Conservation (phyloP, 2,329 filamentous ascomycete species). For the Emydomyces testavorans region DNA sequence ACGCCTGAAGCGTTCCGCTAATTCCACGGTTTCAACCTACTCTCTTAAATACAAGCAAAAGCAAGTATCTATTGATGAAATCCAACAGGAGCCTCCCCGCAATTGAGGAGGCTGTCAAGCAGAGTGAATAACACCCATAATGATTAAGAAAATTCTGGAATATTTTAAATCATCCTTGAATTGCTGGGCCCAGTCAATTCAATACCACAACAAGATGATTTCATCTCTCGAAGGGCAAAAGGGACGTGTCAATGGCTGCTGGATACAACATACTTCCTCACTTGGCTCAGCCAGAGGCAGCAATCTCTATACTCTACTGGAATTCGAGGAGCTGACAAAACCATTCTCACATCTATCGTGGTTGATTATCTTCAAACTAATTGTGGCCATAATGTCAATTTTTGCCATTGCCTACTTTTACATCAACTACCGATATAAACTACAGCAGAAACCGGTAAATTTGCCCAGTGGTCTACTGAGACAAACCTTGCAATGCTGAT, state of each 20-base stretch:
- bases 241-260: slow-evolving; percentile 21
- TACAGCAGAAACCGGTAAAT: neutral
- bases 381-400: slow-evolving; percentile 2
- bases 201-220: slow-evolving; percentile 19
- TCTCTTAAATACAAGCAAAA: too few relatives aligned
- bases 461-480: slow-evolving; percentile 8
- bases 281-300: slow-evolving; percentile 1
- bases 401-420: slow-evolving; percentile 9
- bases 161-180: too few relatives aligned
- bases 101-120: too few relatives aligned
- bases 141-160: too few relatives aligned
- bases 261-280: slow-evolving; percentile 14
- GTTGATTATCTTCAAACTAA: slow-evolving; percentile 9
- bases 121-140: too few relatives aligned
- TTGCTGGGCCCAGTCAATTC: too few relatives aligned
- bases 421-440: neutral
- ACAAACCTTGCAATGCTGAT: slow-evolving; percentile 7
- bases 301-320: slow-evolving; percentile 13
- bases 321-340: slow-evolving; percentile 16
- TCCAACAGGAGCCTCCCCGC: too few relatives aligned
- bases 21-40: too few relatives aligned
- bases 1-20: too few relatives aligned
- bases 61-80: too few relatives aligned
- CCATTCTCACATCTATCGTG: slow-evolving; percentile 13
- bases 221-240: slow-evolving; percentile 6